These are phyloP conservation scores for Penicillium flavigenum DNA, from an alignment of 495 filamentous ascomycete species.

Conservation along the genomic window DNA sequence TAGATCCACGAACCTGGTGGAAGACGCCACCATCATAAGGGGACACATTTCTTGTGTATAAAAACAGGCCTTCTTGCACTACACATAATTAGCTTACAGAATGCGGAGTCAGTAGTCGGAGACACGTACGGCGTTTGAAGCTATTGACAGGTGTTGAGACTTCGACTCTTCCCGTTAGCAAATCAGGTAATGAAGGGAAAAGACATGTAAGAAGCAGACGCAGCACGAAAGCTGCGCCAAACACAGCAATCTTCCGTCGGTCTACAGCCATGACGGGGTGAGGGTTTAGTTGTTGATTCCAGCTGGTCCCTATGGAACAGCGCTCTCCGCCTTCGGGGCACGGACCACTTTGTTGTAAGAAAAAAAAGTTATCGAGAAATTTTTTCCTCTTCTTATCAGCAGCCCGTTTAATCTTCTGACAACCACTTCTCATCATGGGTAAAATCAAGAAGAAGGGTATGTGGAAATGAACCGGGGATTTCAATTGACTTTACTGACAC, in stretches of 20 bases:
- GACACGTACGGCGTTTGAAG: slow-evolving; percentile 85
- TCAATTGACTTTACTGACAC: slow-evolving; percentile 22
- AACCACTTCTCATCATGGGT: slow-evolving; percentile 55
- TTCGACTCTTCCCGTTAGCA: slow-evolving; percentile 89
- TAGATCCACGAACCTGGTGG: slow-evolving; percentile 65
- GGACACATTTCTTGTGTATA: slow-evolving; percentile 94
- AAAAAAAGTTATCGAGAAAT: slow-evolving; percentile 44
- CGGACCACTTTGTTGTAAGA: slow-evolving; percentile 37
- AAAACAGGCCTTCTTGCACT: slow-evolving; percentile 96
- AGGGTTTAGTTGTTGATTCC: slow-evolving; percentile 16
- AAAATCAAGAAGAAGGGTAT: slow-evolving; percentile 92
- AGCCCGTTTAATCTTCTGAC: slow-evolving; percentile 17
- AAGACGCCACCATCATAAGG: slow-evolving; percentile 98
- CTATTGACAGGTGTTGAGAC: slow-evolving; percentile 95
- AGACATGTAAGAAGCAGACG: slow-evolving; percentile 76
- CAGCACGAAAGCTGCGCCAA: slow-evolving; percentile 71
- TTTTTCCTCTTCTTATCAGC: slow-evolving; percentile 41
- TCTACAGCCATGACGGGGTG: slow-evolving; percentile 58
- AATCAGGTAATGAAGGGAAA: slow-evolving; percentile 81
- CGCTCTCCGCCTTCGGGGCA: slow-evolving; percentile 36
- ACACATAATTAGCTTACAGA: slow-evolving; percentile 6
- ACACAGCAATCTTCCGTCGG: slow-evolving; percentile 72
- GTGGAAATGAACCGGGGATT: slow-evolving; percentile 4
- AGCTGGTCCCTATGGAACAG: slow-evolving; percentile 32
- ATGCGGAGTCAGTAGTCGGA: slow-evolving; percentile 1